A percentile compares a stretch with the other conserved stretches of the same genome.
These are phyloP conservation scores for Trichoderma asperelloides DNA, from an alignment of 495 filamentous ascomycete genomes.

Conservation along the genomic window DNA sequence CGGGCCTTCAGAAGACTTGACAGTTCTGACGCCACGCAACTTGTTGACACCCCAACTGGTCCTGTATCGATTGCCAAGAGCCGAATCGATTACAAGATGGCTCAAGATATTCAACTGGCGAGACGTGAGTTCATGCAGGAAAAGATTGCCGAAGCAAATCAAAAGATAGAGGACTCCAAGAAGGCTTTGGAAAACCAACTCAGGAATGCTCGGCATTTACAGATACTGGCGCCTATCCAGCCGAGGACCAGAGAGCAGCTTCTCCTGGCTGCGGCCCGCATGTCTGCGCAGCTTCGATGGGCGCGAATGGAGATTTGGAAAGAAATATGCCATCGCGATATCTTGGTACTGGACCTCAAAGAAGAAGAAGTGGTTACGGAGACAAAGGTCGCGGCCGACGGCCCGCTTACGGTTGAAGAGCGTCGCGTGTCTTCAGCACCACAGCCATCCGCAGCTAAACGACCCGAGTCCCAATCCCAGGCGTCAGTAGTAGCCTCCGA, in stretches of 20 bases:
- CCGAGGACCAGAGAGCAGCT: constrained; percentile 78
- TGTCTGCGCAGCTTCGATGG: constrained; percentile 90
- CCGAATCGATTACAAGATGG: constrained; percentile 69
- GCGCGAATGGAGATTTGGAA: constrained; percentile 88
- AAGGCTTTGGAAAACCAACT: constrained; percentile 73
- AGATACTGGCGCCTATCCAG: constrained; percentile 81
- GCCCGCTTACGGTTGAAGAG: background rate
- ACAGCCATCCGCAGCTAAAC: background rate
- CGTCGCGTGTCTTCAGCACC: background rate
- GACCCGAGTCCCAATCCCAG: background rate
- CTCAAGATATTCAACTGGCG: constrained; percentile 71
- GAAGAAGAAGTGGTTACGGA: constrained; percentile 44
- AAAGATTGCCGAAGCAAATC: constrained; percentile 76
- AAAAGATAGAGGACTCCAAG: constrained; percentile 62
- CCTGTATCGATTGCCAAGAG: constrained; percentile 59
- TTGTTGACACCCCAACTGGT: constrained; percentile 58
- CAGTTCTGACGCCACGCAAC: constrained; percentile 39
- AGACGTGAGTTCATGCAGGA: constrained; percentile 71
- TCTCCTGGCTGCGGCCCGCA: constrained; percentile 70
- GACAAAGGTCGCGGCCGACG: background rate
- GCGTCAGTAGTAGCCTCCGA: background rate
- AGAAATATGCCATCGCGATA: constrained; percentile 81
- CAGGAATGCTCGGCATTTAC: constrained; percentile 85
- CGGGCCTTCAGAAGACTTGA: constrained; percentile 64
- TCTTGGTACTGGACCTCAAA: constrained; percentile 74